These are phyloP conservation scores for Saccharomyces hybrid DNA, from an alignment of 1,139 yeast genomes.

Conservation along the genomic window DNA sequence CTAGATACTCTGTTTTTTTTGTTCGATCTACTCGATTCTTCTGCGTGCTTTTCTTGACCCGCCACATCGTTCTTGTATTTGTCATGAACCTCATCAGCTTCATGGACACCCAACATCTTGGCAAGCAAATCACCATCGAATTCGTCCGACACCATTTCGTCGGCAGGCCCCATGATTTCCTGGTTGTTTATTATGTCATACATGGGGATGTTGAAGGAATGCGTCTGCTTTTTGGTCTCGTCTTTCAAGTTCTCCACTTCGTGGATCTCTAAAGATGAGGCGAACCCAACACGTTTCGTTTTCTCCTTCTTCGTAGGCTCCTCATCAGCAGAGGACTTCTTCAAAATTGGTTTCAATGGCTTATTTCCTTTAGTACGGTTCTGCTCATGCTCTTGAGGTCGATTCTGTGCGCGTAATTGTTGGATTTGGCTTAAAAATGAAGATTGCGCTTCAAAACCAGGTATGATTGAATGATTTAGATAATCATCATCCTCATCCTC, in stretches of 20 bases:
- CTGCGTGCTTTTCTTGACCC: slow-evolving; percentile 7
- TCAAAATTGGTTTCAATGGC: slow-evolving; percentile 18
- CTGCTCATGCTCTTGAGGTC: not conserved
- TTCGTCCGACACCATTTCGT: slow-evolving; percentile 10
- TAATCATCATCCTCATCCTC: slow-evolving; percentile 4
- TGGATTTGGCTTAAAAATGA: slow-evolving; percentile 29
- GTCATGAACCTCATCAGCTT: slow-evolving; percentile 28
- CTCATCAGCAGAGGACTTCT: slow-evolving; percentile 3
- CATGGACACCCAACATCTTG: slow-evolving; percentile 27
- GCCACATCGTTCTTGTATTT: slow-evolving; percentile 15
- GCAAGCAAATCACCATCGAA: slow-evolving; percentile 31
- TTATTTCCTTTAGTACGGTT: not conserved
- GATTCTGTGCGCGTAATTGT: slow-evolving; percentile 17
- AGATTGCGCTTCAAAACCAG: slow-evolving; percentile 22
- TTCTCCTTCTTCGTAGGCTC: slow-evolving; percentile 10
- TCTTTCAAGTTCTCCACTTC: slow-evolving; percentile 54
- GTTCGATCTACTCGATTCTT: slow-evolving; percentile 7
- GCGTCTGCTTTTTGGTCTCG: slow-evolving; percentile 37
- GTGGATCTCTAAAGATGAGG: slow-evolving; percentile 45
- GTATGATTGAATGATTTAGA: slow-evolving; percentile 16
- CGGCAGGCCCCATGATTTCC: not conserved
- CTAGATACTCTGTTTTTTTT: slow-evolving; percentile 23
- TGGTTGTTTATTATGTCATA: not conserved
- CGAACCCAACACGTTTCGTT: slow-evolving; percentile 49
- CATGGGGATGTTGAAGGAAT: slow-evolving; percentile 9